Base-by-base conservation (phyloP, 164 flowering plant species). In the Umbellularia californica region DNA sequence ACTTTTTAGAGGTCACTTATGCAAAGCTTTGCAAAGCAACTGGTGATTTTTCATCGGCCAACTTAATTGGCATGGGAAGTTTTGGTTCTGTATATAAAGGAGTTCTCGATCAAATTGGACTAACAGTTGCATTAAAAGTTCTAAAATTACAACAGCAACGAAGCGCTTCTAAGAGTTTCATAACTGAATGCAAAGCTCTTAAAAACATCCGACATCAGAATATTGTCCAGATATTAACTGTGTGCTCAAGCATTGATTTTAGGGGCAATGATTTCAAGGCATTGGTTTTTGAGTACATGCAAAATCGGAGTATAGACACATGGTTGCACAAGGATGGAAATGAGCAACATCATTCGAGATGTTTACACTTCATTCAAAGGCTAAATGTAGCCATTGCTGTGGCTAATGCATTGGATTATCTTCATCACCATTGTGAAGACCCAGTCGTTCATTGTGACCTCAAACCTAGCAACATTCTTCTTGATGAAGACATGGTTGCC, bases 61-160 rank as follows among this genome's bases (percentile, higher is more conserved):
- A 82, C 66, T 69, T 83, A 74, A 72, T 83, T 6, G 88, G 88
- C 11, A 6, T 68, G 0, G 86, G 88, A 15, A 77, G 83, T 71
- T 83, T 76, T 28, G 82, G 86, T 10, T 77, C 77, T 24, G 88
- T 85, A 0, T 85, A 81, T 70, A 83, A 74, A 74, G 86, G 83
- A 71, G 13, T 25, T 52, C 41, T 81, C 1, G 22, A 58, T 20
- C 22, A 28, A 0, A 71, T 64, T 19, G 80, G 35, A 24, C n/a
- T 2, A 27, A 14, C 52, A 25, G 79, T 79, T 24, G 88, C 88
- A 0, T 71, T 85, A 28, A 85, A 85, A 41, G 86, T 85, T 1
- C 33, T 85, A 2, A 70, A 83, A 25, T 78, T 81, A 28, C 76
- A n/a, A n/a, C n/a, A 76, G 50, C 77, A 60, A 19, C 55, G 19